Evolutionary conservation across 345 rosid species (phyloP), one percentile per base, ranked within the genome.

Genomic region (Cardamine occulta): DNA sequence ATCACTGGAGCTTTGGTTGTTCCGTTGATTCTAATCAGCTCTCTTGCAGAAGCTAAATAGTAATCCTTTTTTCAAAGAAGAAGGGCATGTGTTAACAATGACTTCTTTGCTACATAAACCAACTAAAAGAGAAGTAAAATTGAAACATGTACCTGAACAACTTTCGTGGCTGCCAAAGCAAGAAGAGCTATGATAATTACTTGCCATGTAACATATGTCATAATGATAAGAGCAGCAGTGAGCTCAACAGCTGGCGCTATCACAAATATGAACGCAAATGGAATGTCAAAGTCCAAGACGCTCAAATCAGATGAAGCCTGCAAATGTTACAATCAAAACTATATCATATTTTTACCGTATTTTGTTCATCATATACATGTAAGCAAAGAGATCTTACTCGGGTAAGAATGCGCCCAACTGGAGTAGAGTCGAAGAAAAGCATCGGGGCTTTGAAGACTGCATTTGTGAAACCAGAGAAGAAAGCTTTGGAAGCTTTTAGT

Each of bases 1-100:
- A 91, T 88, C 15, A 94, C 87, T 6, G 98, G 98, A 63, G 98
- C 96, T 75, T 94, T 94, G 26, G 97, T 94, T 12, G 93, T 94
- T 70, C 97, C 97, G 6, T 86, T 94, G 65, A 94, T 91, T 75
- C 98, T 81, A 52, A 88, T 86, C 40, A 94, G 78, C 71, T 94
- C 97, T 45, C 89, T 84, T 7, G 98, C 95, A 28, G 98, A 80
- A 12, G 93, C 86, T 74, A 87, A 61, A 78, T 91, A 91, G 76
- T 91, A 94, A 8, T 48, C 86, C 98, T 93, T 64, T 12, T 12
- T 35, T 10, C 45, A 59, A 45, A 63, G 57, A 64, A 65, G 49
- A 71, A 63, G 54, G 18, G 9, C 14, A n/a, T n/a, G 17, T 29
- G 59, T 54, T 64, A 24, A 9, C 12, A 58, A 28, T 21, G 14